These are phyloP conservation scores for Hypoxylon fragiforme DNA, from an alignment of 495 filamentous ascomycete genomes.

Conservation along the genomic window DNA sequence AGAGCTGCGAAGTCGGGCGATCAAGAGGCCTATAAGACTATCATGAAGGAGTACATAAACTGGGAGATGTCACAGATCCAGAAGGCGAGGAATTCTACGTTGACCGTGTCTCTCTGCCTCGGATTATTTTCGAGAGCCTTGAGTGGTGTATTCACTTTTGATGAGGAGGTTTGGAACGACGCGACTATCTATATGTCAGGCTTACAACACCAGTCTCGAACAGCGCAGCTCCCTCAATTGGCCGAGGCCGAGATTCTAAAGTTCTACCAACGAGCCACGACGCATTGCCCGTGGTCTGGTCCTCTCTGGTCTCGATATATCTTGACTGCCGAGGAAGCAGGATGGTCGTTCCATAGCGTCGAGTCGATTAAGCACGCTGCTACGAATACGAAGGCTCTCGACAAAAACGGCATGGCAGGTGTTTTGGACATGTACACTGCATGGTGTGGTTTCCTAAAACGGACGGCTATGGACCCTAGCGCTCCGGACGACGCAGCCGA, in stretches of 20 bases:
- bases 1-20: constrained; percentile 63
- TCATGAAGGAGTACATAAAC: constrained; percentile 76
- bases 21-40: constrained; percentile 55
- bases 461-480: constrained; percentile 73
- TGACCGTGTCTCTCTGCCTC: constrained; percentile 63
- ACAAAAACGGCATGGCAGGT: constrained; percentile 73
- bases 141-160: constrained; percentile 64
- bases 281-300: constrained; percentile 91
- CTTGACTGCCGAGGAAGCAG: constrained; percentile 75
- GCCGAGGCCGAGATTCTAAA: constrained; percentile 51
- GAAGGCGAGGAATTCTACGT: constrained; percentile 49
- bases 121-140: constrained; percentile 80
- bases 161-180: constrained; percentile 76
- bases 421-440: constrained; percentile 85
- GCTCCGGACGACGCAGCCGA: constrained; percentile 88
- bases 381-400: constrained; percentile 76
- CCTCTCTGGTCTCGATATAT: constrained; percentile 88
- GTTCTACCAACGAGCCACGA: constrained; percentile 69
- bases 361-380: constrained; percentile 90
- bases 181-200: constrained; percentile 70
- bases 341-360: constrained; percentile 73
- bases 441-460: constrained; percentile 91
- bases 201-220: constrained; percentile 41
- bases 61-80: constrained; percentile 72
- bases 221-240: constrained; percentile 20